Conservation (phyloP, 2,329 filamentous ascomycete species). For the Ceratocystis destructans region DNA sequence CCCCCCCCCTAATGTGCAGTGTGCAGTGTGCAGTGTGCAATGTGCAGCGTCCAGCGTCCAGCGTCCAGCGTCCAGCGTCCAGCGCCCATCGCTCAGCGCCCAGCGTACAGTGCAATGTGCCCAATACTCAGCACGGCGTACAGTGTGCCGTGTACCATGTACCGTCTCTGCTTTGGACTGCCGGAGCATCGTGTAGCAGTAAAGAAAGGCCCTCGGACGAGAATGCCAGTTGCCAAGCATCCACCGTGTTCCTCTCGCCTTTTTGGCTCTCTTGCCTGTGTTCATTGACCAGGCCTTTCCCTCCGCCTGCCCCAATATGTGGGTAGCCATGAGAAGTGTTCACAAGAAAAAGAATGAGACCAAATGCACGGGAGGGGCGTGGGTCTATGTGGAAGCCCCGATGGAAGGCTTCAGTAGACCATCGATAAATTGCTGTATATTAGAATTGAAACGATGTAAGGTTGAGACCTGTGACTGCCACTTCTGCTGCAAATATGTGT, state of each 20-base stretch:
- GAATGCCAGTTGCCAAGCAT: not conserved
- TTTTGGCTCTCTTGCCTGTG: not conserved
- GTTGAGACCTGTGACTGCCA: not conserved
- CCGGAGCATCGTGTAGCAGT: not conserved
- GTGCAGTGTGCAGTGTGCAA: no score
- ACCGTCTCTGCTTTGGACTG: not conserved
- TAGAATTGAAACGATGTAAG: not conserved
- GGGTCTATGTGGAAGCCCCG: not conserved
- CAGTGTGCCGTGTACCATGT: not conserved
- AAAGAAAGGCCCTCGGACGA: constrained; percentile 4
- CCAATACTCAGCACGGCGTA: not conserved
- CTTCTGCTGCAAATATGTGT: not conserved
- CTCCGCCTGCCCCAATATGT: not conserved
- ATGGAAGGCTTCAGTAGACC: not conserved
- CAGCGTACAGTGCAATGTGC: not conserved
- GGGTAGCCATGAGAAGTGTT: not conserved
- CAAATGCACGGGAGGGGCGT: not conserved
- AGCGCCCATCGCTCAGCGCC: no score
- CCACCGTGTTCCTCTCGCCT: not conserved
- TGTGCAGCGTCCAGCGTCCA: no score
- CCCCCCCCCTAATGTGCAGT: not conserved
- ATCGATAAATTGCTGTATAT: not conserved
- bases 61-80: no score
- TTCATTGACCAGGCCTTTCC: not conserved
- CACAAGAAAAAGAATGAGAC: not conserved